phyloP scores from a whole-genome alignment of 2,329 filamentous ascomycete species.

The Talaromyces atroroseus region DNA sequence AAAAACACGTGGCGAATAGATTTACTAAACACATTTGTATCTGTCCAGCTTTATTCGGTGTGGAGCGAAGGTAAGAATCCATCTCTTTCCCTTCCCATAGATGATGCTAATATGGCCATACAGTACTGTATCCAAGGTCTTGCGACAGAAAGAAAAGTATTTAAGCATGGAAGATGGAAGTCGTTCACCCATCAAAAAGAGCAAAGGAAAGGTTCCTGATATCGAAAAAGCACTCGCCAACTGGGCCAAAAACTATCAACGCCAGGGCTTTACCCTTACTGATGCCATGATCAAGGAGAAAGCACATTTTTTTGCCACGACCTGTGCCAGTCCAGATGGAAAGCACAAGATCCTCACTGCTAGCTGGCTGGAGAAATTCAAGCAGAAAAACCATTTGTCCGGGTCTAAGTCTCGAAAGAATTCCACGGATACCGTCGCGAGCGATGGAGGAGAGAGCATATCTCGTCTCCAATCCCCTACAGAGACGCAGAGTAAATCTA shows the following conservation, averaged over 20 bases:
- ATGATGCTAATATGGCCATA: slow-evolving; percentile 1
- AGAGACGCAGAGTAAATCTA: slow-evolving; percentile 53
- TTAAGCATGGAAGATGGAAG: slow-evolving; percentile 74
- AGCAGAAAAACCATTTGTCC: slow-evolving; percentile 70
- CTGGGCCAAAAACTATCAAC: slow-evolving; percentile 77
- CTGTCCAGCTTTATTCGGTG: slow-evolving; percentile 71
- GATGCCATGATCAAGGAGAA: slow-evolving; percentile 83
- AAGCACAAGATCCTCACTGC: slow-evolving; percentile 66
- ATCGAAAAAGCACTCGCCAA: slow-evolving; percentile 86
- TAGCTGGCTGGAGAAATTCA: slow-evolving; percentile 91
- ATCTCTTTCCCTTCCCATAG: background rate
- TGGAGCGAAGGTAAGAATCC: slow-evolving; percentile 81
- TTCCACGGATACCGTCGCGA: slow-evolving; percentile 47
- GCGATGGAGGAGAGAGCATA: slow-evolving; percentile 63
- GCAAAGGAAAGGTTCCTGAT: slow-evolving; percentile 81
- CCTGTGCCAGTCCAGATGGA: slow-evolving; percentile 64
- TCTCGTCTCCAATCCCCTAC: slow-evolving; percentile 53
- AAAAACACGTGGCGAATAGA: background rate
- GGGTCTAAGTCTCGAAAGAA: slow-evolving; percentile 51
- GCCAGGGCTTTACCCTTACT: slow-evolving; percentile 65
- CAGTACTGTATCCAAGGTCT: slow-evolving; percentile 97
- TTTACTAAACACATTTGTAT: background rate
- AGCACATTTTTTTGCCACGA: slow-evolving; percentile 72
- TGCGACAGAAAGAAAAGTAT: slow-evolving; percentile 92
- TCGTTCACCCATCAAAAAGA: slow-evolving; percentile 72